Conservation (phyloP, 331 rosid genomes). For the Stylosanthes scabra region DNA sequence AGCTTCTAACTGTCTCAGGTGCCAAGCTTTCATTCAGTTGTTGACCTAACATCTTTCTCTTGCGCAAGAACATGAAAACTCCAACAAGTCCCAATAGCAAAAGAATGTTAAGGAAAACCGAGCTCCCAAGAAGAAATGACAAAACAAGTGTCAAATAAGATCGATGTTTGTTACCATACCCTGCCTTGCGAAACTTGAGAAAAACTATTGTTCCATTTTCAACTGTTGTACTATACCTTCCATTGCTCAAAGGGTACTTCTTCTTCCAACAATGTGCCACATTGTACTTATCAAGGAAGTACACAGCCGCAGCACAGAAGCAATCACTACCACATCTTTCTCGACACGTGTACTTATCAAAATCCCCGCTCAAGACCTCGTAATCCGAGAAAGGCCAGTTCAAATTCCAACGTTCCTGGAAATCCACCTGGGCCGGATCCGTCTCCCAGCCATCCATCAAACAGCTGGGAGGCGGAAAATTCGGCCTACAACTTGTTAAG, state of each 20-base stretch:
- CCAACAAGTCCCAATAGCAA: background rate
- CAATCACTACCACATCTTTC: background rate
- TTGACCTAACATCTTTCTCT: slow-evolving; percentile 8
- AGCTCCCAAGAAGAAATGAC: slow-evolving; percentile 37
- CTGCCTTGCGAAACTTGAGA: background rate
- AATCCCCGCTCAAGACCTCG: background rate
- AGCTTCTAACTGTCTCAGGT: background rate
- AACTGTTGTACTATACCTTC: background rate
- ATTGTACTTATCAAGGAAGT: background rate
- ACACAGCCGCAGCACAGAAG: background rate
- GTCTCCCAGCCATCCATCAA: background rate
- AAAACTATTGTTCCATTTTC: background rate
- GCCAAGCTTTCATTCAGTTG: background rate
- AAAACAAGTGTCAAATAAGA: background rate
- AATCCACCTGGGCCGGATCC: background rate
- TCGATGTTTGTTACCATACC: background rate
- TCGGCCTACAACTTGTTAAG: background rate
- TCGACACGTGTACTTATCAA: slow-evolving; percentile 8
- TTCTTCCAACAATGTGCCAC: slow-evolving; percentile 22
- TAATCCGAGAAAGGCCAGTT: slow-evolving; percentile 35
- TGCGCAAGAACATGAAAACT: background rate
- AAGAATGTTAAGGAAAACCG: slow-evolving; percentile 32
- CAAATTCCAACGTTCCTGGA: background rate
- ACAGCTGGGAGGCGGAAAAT: slow-evolving; percentile 24
- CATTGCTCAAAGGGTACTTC: slow-evolving; percentile 36